Evolutionary conservation across 1,284 basidiomycete genomes (phyloP).

Genomic region (Takashimella tepidaria): DNA sequence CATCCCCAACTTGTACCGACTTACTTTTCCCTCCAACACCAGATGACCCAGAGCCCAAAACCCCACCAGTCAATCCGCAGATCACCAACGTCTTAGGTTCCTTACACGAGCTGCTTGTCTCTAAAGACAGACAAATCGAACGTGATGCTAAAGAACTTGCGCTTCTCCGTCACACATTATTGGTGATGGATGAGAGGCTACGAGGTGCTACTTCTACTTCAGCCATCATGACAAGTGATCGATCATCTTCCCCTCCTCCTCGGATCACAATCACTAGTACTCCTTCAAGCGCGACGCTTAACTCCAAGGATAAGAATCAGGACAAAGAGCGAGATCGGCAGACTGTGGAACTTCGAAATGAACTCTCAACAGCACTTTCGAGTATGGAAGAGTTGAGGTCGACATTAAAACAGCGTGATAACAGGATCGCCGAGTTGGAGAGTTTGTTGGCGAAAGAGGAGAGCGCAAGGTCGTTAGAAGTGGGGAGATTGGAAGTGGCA

Average conservation of each 20-base stretch:
- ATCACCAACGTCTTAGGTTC: constrained; percentile 28
- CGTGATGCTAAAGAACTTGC: constrained; percentile 31
- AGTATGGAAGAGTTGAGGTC: constrained; percentile 17
- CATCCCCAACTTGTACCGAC: not conserved
- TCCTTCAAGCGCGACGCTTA: constrained; percentile 13
- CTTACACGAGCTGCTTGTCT: constrained; percentile 30
- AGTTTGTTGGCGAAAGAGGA: constrained; percentile 14
- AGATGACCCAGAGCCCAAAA: not conserved
- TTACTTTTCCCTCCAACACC: not conserved
- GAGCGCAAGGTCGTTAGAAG: constrained; percentile 16
- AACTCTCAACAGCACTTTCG: constrained; percentile 22
- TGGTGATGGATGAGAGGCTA: constrained; percentile 34
- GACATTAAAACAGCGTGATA: constrained; percentile 11
- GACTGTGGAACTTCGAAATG: constrained; percentile 20
- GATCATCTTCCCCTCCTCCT: not conserved
- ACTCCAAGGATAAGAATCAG: constrained; percentile 15
- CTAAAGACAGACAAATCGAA: constrained; percentile 35
- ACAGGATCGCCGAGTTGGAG: constrained; percentile 20
- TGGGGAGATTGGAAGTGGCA: constrained; percentile 25
- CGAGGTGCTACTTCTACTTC: constrained; percentile 7
- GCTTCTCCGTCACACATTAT: constrained; percentile 25
- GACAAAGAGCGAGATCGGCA: not conserved
- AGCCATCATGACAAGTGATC: not conserved
- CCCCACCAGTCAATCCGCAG: constrained; percentile 21
- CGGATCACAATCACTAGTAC: constrained; percentile 28